A percentile compares a stretch with the other conserved stretches of the same genome.
Evolutionary conservation across 495 filamentous ascomycete genomes (phyloP).

Genomic region (Xylaria palmicola): DNA sequence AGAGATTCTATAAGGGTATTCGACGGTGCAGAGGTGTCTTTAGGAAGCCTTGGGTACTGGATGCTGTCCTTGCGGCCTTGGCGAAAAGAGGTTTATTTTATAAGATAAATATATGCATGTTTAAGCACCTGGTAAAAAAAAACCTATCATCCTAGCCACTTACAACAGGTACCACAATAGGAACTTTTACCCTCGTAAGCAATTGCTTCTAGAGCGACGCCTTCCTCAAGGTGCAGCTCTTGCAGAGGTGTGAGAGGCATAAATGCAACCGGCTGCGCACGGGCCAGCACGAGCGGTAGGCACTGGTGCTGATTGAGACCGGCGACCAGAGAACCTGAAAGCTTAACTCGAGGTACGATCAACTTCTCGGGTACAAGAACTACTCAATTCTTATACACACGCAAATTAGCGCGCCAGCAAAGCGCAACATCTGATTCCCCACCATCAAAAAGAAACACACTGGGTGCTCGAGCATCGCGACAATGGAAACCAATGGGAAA

Average conservation of each 20-base stretch:
- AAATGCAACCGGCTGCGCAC: not conserved
- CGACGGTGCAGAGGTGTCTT: too few species aligned
- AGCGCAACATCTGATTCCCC: not conserved
- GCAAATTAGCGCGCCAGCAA: not conserved
- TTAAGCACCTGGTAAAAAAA: too few species aligned
- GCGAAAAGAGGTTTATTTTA: too few species aligned
- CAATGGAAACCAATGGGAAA: slow-evolving; percentile 25
- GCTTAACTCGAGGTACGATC: not conserved
- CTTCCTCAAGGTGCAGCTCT: not conserved
- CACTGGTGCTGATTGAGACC: not conserved
- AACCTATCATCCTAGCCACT: too few species aligned
- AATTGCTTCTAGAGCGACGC: not conserved
- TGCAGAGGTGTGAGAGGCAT: not conserved
- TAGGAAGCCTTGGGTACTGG: too few species aligned
- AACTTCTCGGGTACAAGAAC: not conserved
- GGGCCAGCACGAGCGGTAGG: not conserved
- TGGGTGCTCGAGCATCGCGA: not conserved
- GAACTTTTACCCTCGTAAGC: too few species aligned
- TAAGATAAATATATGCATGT: too few species aligned
- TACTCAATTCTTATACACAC: not conserved
- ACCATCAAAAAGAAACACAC: not conserved
- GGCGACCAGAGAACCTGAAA: not conserved
- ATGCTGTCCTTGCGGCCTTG: too few species aligned
- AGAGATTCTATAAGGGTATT: too few species aligned
- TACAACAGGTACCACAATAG: too few species aligned